Conservation (phyloP, 1,284 basidiomycete species). For the Melanopsichium pennsylvanicum region DNA sequence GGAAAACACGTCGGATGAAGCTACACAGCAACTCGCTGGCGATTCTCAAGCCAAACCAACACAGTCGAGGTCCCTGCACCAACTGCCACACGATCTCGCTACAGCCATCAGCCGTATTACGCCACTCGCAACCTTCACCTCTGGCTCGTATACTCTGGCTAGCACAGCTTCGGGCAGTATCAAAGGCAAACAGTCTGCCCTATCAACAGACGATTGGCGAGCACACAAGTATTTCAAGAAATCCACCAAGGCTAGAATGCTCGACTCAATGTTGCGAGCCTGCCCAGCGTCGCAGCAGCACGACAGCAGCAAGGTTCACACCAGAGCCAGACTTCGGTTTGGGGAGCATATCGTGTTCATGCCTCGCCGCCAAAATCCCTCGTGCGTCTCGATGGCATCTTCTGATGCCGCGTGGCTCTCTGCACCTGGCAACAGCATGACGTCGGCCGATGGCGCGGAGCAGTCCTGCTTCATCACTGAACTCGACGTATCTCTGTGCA, state of each 20-base stretch:
- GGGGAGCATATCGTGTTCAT: conserved; percentile 19
- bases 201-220: conserved; percentile 19
- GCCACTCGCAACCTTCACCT: background rate
- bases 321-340: conserved; percentile 4
- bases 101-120: conserved; percentile 7
- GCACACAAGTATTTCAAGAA: conserved; percentile 24
- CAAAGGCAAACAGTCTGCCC: conserved; percentile 21
- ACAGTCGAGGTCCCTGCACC: too few relatives aligned
- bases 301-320: background rate
- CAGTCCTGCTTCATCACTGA: conserved; percentile 5
- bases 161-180: background rate
- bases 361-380: background rate
- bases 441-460: background rate
- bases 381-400: background rate
- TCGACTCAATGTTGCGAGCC: background rate
- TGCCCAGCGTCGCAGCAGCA: background rate
- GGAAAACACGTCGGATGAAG: too few relatives aligned
- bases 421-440: background rate
- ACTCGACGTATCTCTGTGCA: conserved; percentile 2
- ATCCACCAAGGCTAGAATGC: conserved; percentile 3
- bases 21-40: too few relatives aligned
- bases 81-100: conserved; percentile 6
- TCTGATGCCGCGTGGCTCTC: conserved; percentile 10
- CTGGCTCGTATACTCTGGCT: conserved; percentile 14
- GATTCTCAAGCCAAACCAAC: too few relatives aligned